phyloP scores from a whole-genome alignment of 129 eudicot genomes.

The Solidago caesia region DNA sequence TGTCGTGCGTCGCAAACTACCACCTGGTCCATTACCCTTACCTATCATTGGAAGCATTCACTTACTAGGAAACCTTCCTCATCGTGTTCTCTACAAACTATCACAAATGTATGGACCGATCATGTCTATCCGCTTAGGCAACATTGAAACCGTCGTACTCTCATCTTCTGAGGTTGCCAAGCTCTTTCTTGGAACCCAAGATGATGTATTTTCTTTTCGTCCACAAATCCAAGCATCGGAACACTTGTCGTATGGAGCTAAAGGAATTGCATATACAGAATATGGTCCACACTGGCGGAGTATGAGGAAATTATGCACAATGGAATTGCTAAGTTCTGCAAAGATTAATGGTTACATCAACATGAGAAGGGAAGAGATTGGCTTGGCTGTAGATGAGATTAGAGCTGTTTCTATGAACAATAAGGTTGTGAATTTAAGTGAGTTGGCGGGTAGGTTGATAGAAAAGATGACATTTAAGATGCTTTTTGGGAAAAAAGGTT shows the following conservation, averaged over 20 bases:
- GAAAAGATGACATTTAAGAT: constrained; percentile 27
- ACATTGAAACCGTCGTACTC: constrained; percentile 12
- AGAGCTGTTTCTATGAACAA: neutral
- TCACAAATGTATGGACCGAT: constrained; percentile 26
- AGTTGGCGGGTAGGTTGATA: neutral
- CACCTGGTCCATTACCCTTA: constrained; percentile 19
- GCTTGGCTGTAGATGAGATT: neutral
- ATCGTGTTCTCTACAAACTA: constrained; percentile 10
- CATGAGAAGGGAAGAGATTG: constrained; percentile 31
- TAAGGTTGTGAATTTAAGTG: constrained; percentile 18
- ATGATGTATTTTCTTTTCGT: constrained; percentile 26
- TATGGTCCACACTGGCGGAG: constrained; percentile 27
- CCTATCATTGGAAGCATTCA: constrained; percentile 32
- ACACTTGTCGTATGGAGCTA: constrained; percentile 9
- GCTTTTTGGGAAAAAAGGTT: constrained; percentile 17
- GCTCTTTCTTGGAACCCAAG: constrained; percentile 32
- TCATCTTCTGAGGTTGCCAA: constrained; percentile 31
- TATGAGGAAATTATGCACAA: constrained; percentile 23
- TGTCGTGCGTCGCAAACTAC: constrained; percentile 15
- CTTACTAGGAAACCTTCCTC: constrained; percentile 25
- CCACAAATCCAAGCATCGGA: constrained; percentile 16
- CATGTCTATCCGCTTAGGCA: constrained; percentile 29
- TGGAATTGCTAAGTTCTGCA: constrained; percentile 22
- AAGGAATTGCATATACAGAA: constrained; percentile 15
- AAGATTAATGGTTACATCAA: constrained; percentile 4